Conservation (phyloP, 371 early-diverging fungal genomes). For the Mortierella sp. region DNA sequence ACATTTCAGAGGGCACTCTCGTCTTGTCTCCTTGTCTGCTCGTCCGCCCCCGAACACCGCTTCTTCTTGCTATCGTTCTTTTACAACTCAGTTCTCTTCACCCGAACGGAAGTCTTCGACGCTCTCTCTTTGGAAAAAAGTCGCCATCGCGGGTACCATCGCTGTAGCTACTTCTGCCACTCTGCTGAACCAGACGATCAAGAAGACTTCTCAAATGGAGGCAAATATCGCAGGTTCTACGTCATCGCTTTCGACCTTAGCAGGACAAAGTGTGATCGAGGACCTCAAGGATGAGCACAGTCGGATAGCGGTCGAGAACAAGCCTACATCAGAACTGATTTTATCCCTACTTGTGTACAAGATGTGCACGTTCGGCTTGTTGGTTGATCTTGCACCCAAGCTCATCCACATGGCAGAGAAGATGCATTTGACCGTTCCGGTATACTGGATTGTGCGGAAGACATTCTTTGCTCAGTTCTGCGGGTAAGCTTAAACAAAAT, state of each 20-base stretch:
- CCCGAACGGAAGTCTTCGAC: too few species aligned
- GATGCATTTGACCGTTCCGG: slow-evolving; percentile 61
- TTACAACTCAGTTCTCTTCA: too few species aligned
- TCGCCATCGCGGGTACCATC: too few species aligned
- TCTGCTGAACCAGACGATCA: slow-evolving; percentile 16
- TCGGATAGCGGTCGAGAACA: slow-evolving; percentile 61
- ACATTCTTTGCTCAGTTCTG: slow-evolving; percentile 94
- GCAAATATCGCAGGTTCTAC: not conserved
- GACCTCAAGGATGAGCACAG: slow-evolving; percentile 44
- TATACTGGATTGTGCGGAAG: slow-evolving; percentile 76
- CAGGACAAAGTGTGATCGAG: slow-evolving; percentile 16
- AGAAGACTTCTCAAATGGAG: slow-evolving; percentile 38
- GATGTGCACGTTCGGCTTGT: slow-evolving; percentile 71
- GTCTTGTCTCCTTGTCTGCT: too few species aligned
- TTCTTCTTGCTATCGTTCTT: too few species aligned
- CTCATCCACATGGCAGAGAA: slow-evolving; percentile 71
- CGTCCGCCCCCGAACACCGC: too few species aligned
- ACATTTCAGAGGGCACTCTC: too few species aligned
- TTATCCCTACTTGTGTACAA: slow-evolving; percentile 81
- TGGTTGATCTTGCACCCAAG: slow-evolving; percentile 76
- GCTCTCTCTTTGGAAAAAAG: too few species aligned
- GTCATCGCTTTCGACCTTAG: not conserved
- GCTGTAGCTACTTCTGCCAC: too few species aligned
- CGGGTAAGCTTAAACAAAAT: slow-evolving; percentile 72
- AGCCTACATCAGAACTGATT: slow-evolving; percentile 70